Conservation (phyloP, 2,329 filamentous ascomycete species). For the Nigrograna mackinnonii region DNA sequence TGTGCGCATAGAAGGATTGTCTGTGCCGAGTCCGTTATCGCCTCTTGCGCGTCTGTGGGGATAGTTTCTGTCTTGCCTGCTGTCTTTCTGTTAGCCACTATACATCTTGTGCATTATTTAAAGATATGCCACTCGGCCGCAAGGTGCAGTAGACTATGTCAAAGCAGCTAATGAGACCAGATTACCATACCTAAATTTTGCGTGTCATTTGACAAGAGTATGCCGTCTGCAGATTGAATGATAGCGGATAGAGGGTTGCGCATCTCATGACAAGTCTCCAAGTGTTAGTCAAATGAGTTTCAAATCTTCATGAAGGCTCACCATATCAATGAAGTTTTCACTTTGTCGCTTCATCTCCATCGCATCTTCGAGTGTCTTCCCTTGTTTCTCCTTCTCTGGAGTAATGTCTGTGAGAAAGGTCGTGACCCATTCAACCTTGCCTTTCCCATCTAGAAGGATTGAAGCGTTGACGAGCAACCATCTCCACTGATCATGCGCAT, state of each 20-base stretch:
- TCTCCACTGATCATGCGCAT: conserved; percentile 2
- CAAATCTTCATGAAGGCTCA: too few relatives aligned
- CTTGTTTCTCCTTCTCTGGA: conserved; percentile 7
- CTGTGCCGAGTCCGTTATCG: conserved; percentile 38
- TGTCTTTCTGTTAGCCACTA: background rate
- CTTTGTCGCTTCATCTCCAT: conserved; percentile 43
- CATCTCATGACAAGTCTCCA: conserved; percentile 27
- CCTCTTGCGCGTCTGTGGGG: too few relatives aligned
- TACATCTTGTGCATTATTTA: too few relatives aligned
- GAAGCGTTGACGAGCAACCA: conserved; percentile 5
- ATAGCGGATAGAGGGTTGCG: conserved; percentile 32
- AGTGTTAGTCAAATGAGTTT: too few relatives aligned
- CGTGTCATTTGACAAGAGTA: too few relatives aligned
- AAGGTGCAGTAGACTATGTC: too few relatives aligned
- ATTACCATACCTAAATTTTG: too few relatives aligned
- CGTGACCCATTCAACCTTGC: conserved; percentile 5
- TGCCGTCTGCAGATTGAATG: conserved; percentile 25
- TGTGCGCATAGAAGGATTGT: conserved; percentile 31
- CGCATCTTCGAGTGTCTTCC: conserved; percentile 40
- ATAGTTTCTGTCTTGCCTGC: background rate
- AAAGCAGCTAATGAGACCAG: too few relatives aligned
- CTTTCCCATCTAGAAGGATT: conserved; percentile 6
- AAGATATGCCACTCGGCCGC: too few relatives aligned
- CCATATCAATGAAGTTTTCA: conserved; percentile 43
- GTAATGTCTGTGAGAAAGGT: conserved; percentile 10